Conservation (phyloP, 2,329 filamentous ascomycete genomes). For the Rutstroemia sydowiana region DNA sequence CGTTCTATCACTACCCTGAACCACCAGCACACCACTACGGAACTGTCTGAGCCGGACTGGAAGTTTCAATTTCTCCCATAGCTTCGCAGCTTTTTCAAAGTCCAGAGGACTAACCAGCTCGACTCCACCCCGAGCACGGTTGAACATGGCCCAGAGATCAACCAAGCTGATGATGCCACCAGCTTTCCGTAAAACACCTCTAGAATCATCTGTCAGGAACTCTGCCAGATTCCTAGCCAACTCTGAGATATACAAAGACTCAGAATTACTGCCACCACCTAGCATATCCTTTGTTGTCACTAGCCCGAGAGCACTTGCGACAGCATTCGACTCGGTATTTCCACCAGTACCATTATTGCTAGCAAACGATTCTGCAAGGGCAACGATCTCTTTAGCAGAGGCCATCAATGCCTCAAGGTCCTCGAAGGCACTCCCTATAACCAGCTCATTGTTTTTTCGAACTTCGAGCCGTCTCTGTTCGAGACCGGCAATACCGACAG, state of each 20-base stretch:
- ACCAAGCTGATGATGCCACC: slow-evolving; percentile 86
- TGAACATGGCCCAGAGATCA: slow-evolving; percentile 92
- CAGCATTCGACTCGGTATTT: slow-evolving; percentile 61
- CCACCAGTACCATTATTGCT: slow-evolving; percentile 48
- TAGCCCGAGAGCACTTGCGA: slow-evolving; percentile 75
- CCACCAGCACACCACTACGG: slow-evolving; percentile 88
- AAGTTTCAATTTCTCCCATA: slow-evolving; percentile 83
- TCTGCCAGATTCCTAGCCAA: slow-evolving; percentile 79
- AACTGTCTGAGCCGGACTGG: slow-evolving; percentile 84
- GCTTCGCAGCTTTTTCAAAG: slow-evolving; percentile 78
- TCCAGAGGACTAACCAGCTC: slow-evolving; percentile 88
- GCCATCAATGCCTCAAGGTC: slow-evolving; percentile 96
- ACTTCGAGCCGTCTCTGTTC: slow-evolving; percentile 79
- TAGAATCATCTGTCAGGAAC: slow-evolving; percentile 78
- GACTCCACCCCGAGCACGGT: slow-evolving; percentile 84
- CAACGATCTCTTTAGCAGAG: slow-evolving; percentile 91
- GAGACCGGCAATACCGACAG: slow-evolving; percentile 84
- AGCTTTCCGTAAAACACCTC: slow-evolving; percentile 68
- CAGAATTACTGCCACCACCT: slow-evolving; percentile 62
- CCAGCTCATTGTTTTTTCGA: slow-evolving; percentile 84
- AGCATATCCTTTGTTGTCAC: slow-evolving; percentile 96
- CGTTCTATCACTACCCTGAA: slow-evolving; percentile 79
- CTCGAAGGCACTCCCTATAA: slow-evolving; percentile 91
- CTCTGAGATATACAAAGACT: slow-evolving; percentile 84
- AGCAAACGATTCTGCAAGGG: slow-evolving; percentile 82